phyloP scores from a whole-genome alignment of 208 protist species.

The Acanthamoeba sp. region DNA sequence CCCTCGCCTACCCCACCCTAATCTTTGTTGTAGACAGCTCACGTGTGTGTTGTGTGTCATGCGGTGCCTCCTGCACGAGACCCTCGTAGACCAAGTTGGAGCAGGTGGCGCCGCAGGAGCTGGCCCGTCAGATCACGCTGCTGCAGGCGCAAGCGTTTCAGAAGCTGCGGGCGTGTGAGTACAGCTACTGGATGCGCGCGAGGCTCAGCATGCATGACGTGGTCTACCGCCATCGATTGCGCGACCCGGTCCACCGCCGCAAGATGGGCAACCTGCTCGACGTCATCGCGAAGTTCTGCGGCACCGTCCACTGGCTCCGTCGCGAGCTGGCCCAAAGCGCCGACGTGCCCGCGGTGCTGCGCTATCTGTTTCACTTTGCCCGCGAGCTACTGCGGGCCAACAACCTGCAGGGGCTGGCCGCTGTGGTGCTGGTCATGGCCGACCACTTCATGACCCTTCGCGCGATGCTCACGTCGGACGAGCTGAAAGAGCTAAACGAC shows the following conservation, averaged over 20 bases:
- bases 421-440: neutral
- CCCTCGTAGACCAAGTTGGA: neutral
- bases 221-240: neutral
- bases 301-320: neutral
- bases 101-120: neutral
- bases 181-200: neutral
- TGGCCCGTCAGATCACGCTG: slow-evolving; percentile 14
- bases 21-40: too few relatives aligned
- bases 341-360: neutral
- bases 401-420: neutral
- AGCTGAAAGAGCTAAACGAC: neutral
- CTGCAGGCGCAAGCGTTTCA: neutral
- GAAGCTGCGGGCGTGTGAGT: neutral
- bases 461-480: neutral
- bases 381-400: neutral
- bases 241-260: neutral
- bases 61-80: too few relatives aligned
- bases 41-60: too few relatives aligned
- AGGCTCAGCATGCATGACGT: neutral
- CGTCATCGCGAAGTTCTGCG: neutral
- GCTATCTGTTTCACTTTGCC: neutral
- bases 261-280: slow-evolving; percentile 43
- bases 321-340: neutral
- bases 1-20: too few relatives aligned
- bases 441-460: neutral